Conservation (phyloP, 1,284 basidiomycete species). For the Calocybe gambosa region DNA sequence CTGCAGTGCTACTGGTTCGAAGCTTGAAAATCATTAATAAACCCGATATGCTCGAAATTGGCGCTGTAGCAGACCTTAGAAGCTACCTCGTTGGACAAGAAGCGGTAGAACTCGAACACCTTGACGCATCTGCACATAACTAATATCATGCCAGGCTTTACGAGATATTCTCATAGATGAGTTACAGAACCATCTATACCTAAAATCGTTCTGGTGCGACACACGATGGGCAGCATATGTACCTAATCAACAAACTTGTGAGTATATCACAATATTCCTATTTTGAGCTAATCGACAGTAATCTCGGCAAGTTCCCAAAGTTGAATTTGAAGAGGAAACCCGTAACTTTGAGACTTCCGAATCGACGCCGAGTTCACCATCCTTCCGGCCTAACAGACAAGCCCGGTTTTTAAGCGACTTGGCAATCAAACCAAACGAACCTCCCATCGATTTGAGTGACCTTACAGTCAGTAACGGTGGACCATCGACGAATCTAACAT, state of each 20-base stretch:
- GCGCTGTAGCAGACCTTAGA: slow-evolving; percentile 86
- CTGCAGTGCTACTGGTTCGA: slow-evolving; percentile 82
- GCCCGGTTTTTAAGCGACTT: slow-evolving; percentile 64
- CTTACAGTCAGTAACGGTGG: slow-evolving; percentile 30
- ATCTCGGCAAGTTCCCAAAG: slow-evolving; percentile 42
- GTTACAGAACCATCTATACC: slow-evolving; percentile 94
- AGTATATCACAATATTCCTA: slow-evolving; percentile 22
- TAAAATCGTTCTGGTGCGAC: slow-evolving; percentile 96
- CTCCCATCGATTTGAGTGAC: slow-evolving; percentile 68
- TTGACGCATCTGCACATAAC: background rate
- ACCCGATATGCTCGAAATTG: slow-evolving; percentile 90
- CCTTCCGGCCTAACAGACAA: slow-evolving; percentile 41
- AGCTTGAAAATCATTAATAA: slow-evolving; percentile 91
- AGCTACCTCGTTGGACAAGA: slow-evolving; percentile 87
- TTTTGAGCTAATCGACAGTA: background rate
- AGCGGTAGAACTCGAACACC: slow-evolving; percentile 41
- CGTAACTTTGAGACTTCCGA: slow-evolving; percentile 21
- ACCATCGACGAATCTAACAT: slow-evolving; percentile 7
- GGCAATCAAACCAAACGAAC: slow-evolving; percentile 73
- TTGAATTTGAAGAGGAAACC: slow-evolving; percentile 43
- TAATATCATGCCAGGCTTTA: slow-evolving; percentile 52
- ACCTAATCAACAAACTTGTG: slow-evolving; percentile 74
- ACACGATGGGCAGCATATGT: slow-evolving; percentile 84
- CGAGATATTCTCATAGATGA: slow-evolving; percentile 94
- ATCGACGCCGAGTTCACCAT: slow-evolving; percentile 31